These are phyloP conservation scores for Buxus sempervirens DNA, from an alignment of 164 flowering plant species.

Conservation along the genomic window DNA sequence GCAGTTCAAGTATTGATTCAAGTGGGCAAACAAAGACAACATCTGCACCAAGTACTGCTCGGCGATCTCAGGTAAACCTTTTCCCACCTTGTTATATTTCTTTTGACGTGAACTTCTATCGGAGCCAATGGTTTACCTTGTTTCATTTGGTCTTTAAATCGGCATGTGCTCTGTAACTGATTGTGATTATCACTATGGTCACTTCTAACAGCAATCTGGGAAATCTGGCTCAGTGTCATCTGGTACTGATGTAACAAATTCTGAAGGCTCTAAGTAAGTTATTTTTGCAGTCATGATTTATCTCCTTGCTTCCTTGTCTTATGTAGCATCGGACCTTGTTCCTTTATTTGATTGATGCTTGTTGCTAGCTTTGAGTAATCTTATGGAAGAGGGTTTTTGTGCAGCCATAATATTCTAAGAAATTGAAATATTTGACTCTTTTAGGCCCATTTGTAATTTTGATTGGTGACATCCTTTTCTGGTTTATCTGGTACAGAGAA, in stretches of 20 bases:
- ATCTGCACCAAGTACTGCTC: slow-evolving; percentile 19
- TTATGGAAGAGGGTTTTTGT: not conserved
- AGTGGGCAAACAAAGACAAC: slow-evolving; percentile 21
- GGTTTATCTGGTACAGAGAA: slow-evolving; percentile 49
- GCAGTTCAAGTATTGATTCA: slow-evolving; percentile 19
- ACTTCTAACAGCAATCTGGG: slow-evolving; percentile 36
- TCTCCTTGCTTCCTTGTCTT: not conserved
- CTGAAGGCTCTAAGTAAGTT: slow-evolving; percentile 57
- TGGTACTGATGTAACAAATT: slow-evolving; percentile 11
- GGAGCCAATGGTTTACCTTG: not conserved
- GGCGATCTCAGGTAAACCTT: slow-evolving; percentile 16
- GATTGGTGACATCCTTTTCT: slow-evolving; percentile 1
- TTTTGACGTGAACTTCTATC: not conserved
- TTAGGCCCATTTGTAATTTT: not conserved
- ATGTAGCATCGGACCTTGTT: not conserved
- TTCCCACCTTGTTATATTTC: not conserved
- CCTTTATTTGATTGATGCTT: not conserved
- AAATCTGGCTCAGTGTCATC: slow-evolving; percentile 37
- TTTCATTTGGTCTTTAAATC: slow-evolving; percentile 3
- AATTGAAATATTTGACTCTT: not conserved
- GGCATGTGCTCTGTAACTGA: not conserved
- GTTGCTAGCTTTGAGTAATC: not conserved
- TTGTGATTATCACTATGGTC: slow-evolving; percentile 4
- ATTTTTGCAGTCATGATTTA: slow-evolving; percentile 2
- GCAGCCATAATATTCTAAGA: not conserved